Evolutionary conservation across 176 grass and related monocot genomes (phyloP), one percentile per base, ranked within the genome.

Genomic region (Carex kokanica): DNA sequence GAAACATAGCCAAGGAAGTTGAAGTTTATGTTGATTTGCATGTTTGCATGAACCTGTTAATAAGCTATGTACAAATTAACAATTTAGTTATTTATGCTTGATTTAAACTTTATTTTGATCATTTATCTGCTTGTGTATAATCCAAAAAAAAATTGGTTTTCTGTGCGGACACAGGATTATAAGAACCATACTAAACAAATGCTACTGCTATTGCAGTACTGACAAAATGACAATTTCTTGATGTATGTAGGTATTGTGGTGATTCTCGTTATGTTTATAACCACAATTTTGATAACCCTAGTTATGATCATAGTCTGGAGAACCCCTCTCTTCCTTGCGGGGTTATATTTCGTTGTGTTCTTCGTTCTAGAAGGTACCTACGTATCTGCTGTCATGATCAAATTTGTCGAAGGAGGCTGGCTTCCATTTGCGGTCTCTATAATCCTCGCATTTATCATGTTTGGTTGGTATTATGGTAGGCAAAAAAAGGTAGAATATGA

Each of bases 201-300:
- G 17, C 13, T 20, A 21, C 11, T 64, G n/a, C 31, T 60, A 53
- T 63, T 60, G 10, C 11, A 47, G 7, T 52, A 49, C 64, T 83
- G 60, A 21, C 38, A 67, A 23, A n/a, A 3, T 67, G 60, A 67
- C 60, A 45, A 64, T 62, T 78, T 36, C 12, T 70, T 51, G 7
- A 38, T 84, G 57, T 45, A 18, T 84, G 88, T 90, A 97, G 94
- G 94, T 89, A 90, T 91, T 62, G 92, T 92, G 38, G 92, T 94
- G 53, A 97, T 94, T 84, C 89, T 94, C 67, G 94, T 97, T 45
- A 91, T 97, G 94, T 82, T 94, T 25, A 97, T 97, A 82, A 97
- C 94, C 16, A 94, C 88, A 61, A 79, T 97, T 87, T 61, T 97
- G 73, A 83, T 97, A 70, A 89, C 90, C 20, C 88, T 92, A 57